Percentiles rank a stretch among this genome's conserved stretches.
Evolutionary conservation across 2,329 filamentous ascomycete species (phyloP).

Genomic region (Leptosphaerulina australis): DNA sequence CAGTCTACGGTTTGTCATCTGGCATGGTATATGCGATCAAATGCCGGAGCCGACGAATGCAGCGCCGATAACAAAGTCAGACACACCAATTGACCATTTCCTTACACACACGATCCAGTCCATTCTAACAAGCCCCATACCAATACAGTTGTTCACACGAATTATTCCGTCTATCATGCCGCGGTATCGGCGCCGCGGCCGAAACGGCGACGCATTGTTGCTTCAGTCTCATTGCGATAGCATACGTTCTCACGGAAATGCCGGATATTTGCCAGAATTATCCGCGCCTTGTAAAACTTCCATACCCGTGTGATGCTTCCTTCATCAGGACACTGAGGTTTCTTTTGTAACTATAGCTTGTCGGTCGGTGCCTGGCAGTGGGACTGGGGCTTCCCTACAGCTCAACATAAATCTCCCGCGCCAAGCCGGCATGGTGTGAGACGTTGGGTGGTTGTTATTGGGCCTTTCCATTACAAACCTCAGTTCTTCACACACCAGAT

Average conservation of each 20-base stretch:
- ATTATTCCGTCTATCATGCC: conserved; percentile 34
- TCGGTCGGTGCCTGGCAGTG: conserved; percentile 1
- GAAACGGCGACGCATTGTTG: conserved; percentile 24
- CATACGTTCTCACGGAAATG: conserved; percentile 1
- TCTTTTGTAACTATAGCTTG: not conserved
- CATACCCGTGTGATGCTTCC: conserved; percentile 6
- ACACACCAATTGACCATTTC: conserved; percentile 8
- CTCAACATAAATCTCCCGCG: conserved; percentile 7
- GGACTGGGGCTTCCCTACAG: conserved; percentile 7
- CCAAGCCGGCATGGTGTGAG: conserved; percentile 11
- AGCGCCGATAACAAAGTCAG: conserved; percentile 4
- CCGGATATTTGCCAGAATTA: conserved; percentile 18
- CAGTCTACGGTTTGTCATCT: conserved; percentile 2
- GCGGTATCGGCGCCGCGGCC: conserved; percentile 35
- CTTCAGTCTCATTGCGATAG: conserved; percentile 19
- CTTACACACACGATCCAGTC: conserved; percentile 13
- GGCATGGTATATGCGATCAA: conserved; percentile 6
- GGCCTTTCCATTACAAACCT: not conserved
- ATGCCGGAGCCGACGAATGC: conserved; percentile 14
- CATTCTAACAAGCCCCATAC: conserved; percentile 12
- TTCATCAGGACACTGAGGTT: conserved; percentile 1
- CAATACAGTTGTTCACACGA: conserved; percentile 15
- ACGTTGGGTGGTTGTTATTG: not conserved
- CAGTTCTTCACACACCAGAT: conserved; percentile 42
- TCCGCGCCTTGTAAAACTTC: conserved; percentile 13